Conservation (phyloP, 352 stramenopile genomes). For the Pseudoperonospora humuli region DNA sequence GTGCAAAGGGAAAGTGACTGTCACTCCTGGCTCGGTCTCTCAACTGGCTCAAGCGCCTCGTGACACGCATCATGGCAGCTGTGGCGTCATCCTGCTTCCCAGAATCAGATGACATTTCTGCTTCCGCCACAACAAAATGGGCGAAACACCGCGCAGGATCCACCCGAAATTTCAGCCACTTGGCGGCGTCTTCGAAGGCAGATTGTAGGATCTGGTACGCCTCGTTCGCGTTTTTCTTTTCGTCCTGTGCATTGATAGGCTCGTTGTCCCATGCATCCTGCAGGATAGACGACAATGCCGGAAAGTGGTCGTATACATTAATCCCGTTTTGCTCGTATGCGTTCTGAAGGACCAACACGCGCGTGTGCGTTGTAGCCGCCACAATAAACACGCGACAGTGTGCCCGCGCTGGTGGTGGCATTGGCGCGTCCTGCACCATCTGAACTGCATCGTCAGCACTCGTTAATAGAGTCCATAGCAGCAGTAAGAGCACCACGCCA, state of each 20-base stretch:
- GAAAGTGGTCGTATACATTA: conserved; percentile 38
- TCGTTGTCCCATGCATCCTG: neutral
- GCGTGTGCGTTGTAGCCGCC: conserved; percentile 23
- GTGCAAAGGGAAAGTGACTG: conserved; percentile 44
- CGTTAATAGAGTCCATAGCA: conserved; percentile 11
- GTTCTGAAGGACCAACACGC: conserved; percentile 48
- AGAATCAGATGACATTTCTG: conserved; percentile 5
- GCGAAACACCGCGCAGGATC: conserved; percentile 49
- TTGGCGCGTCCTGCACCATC: conserved; percentile 5
- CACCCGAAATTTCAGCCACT: conserved; percentile 23
- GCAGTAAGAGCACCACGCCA: conserved; percentile 3
- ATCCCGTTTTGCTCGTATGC: conserved; percentile 39
- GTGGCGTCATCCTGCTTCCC: conserved; percentile 5
- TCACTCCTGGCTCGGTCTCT: conserved; percentile 24
- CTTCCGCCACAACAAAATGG: conserved; percentile 25
- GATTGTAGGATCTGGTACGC: conserved; percentile 40
- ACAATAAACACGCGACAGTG: conserved; percentile 57
- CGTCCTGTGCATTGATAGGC: conserved; percentile 5
- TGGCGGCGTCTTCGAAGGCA: conserved; percentile 37
- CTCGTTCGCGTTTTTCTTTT: conserved; percentile 17
- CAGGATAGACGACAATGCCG: conserved; percentile 19
- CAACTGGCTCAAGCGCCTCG: conserved; percentile 27
- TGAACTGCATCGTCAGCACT: neutral
- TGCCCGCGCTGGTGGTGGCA: conserved; percentile 17
- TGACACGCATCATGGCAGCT: conserved; percentile 6